Evolutionary conservation across 768 basidiomycete genomes (phyloP).

Genomic region (Boletellus emodensis): DNA sequence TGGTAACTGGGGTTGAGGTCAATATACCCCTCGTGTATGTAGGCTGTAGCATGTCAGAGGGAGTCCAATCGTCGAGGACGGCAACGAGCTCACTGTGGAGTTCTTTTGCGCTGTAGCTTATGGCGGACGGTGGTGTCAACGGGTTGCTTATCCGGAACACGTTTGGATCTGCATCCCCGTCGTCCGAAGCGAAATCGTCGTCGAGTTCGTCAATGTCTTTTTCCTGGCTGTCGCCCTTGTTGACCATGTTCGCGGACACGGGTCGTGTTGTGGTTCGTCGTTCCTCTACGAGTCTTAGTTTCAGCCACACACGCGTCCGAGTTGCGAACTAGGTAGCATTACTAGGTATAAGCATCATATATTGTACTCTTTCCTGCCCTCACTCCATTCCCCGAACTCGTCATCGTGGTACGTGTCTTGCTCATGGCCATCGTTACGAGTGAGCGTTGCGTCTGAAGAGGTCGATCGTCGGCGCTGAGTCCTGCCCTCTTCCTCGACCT

Average conservation of each 20-base stretch:
- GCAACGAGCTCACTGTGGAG: slow-evolving; percentile 41
- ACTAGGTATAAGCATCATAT: not conserved
- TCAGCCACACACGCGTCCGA: slow-evolving; percentile 19
- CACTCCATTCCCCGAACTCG: slow-evolving; percentile 35
- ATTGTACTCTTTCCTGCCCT: slow-evolving; percentile 4
- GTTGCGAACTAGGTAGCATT: not conserved
- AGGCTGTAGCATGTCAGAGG: slow-evolving; percentile 34
- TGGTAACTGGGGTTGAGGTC: slow-evolving; percentile 73
- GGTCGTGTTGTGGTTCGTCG: not conserved
- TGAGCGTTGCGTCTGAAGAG: slow-evolving; percentile 37
- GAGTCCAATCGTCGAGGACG: not conserved
- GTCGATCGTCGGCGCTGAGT: slow-evolving; percentile 32
- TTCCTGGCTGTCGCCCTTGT: slow-evolving; percentile 23
- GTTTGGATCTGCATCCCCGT: slow-evolving; percentile 35
- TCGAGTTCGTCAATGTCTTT: slow-evolving; percentile 49
- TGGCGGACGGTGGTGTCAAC: slow-evolving; percentile 38
- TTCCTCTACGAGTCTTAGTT: not conserved
- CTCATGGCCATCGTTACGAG: slow-evolving; percentile 11
- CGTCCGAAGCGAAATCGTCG: slow-evolving; percentile 39
- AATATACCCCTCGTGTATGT: slow-evolving; percentile 66
- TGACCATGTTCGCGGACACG: slow-evolving; percentile 13
- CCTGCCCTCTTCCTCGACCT: slow-evolving; percentile 29
- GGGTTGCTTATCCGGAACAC: slow-evolving; percentile 43
- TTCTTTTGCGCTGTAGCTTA: slow-evolving; percentile 41
- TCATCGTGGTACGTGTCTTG: slow-evolving; percentile 23